Evolutionary conservation across 2,329 filamentous ascomycete genomes (phyloP).

Genomic region (Talaromyces piceae): DNA sequence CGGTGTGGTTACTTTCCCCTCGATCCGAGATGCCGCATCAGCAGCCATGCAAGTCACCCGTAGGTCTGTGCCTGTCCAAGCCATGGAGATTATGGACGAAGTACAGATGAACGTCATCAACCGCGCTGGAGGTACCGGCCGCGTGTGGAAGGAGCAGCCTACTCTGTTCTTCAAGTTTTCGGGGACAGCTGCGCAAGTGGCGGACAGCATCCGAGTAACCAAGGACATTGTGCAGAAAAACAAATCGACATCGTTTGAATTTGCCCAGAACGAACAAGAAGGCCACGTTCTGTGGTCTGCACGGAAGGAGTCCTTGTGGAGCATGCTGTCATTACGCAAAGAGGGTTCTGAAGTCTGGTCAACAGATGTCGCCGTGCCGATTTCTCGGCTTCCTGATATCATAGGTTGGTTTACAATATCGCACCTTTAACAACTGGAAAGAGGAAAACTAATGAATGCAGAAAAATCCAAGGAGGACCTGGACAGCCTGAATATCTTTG

Average conservation of each 20-base stretch:
- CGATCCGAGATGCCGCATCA: slow-evolving; percentile 54
- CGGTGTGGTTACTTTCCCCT: slow-evolving; percentile 55
- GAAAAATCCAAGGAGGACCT: slow-evolving; percentile 85
- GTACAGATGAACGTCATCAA: slow-evolving; percentile 62
- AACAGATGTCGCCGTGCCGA: slow-evolving; percentile 54
- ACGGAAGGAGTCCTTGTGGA: slow-evolving; percentile 54
- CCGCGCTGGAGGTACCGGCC: slow-evolving; percentile 52
- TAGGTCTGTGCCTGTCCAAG: slow-evolving; percentile 58
- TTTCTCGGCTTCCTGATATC: slow-evolving; percentile 56
- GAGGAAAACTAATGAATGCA: slow-evolving; percentile 21
- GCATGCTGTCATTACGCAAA: slow-evolving; percentile 50
- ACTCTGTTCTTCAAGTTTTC: slow-evolving; percentile 53
- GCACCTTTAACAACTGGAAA: no score
- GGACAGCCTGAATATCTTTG: slow-evolving; percentile 77
- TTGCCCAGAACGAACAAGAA: slow-evolving; percentile 47
- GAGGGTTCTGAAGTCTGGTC: slow-evolving; percentile 54
- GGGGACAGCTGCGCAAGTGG: slow-evolving; percentile 68
- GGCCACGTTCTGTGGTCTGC: slow-evolving; percentile 54
- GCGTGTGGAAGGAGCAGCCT: slow-evolving; percentile 35
- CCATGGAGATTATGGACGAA: slow-evolving; percentile 57
- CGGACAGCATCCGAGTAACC: slow-evolving; percentile 66
- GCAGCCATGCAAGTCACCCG: slow-evolving; percentile 59
- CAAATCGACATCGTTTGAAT: slow-evolving; percentile 48
- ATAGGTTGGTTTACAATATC: no score
- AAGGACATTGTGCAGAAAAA: slow-evolving; percentile 59